Percentiles rank a stretch among this genome's conserved stretches.
These are phyloP conservation scores for Lathyrus tuberosus DNA, from an alignment of 306 rosid species.

Conservation along the genomic window DNA sequence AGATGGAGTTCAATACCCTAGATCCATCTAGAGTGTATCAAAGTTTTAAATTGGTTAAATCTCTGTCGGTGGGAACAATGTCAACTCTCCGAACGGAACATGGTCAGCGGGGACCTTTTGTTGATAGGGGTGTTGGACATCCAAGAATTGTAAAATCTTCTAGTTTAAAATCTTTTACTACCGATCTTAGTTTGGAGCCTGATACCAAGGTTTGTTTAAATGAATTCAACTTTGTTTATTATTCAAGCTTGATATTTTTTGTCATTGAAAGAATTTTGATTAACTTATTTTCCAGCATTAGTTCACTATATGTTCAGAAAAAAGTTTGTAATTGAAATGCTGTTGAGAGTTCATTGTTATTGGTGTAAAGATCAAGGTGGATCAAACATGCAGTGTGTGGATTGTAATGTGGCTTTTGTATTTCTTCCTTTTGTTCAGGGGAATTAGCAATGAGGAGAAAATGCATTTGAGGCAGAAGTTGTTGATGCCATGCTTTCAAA, in stretches of 20 bases:
- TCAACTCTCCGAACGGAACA: conserved; percentile 72
- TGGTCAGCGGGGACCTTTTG: conserved; percentile 66
- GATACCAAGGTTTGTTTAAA: conserved; percentile 66
- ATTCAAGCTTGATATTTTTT: too few relatives aligned
- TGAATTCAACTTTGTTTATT: conserved; percentile 13
- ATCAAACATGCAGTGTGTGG: conserved; percentile 32
- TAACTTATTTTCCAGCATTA: not conserved
- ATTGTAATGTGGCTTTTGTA: conserved; percentile 30
- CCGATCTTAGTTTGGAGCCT: conserved; percentile 53
- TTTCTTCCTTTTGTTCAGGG: conserved; percentile 53
- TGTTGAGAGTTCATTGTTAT: not conserved
- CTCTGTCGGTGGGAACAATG: conserved; percentile 80
- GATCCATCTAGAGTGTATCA: conserved; percentile 57
- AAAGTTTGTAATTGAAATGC: conserved; percentile 4
- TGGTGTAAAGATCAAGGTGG: conserved; percentile 25
- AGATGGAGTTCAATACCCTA: conserved; percentile 61
- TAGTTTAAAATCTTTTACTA: conserved; percentile 54
- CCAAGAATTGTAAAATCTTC: conserved; percentile 70
- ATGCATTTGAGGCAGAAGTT: conserved; percentile 76
- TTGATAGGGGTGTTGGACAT: conserved; percentile 95
- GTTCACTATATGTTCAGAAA: not conserved
- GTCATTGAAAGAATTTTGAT: too few relatives aligned
- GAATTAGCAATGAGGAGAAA: conserved; percentile 88
- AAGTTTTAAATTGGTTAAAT: conserved; percentile 73
- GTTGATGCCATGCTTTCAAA: too few relatives aligned